These are phyloP conservation scores for Rosa multiflora DNA, from an alignment of 306 rosid species.

Conservation along the genomic window DNA sequence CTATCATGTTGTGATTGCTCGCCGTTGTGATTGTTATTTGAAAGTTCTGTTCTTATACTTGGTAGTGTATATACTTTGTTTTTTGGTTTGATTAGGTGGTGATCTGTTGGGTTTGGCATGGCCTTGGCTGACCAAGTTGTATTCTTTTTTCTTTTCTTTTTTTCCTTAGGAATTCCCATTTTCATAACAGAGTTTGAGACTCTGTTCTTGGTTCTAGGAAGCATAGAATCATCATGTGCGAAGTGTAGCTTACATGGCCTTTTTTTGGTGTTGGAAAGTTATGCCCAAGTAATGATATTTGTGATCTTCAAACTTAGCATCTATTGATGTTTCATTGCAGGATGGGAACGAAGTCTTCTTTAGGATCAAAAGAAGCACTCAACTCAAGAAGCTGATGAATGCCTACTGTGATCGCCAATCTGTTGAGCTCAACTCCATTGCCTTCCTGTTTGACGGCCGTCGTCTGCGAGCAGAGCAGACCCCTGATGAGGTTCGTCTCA, in stretches of 20 bases:
- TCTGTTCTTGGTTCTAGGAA: neutral
- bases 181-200: neutral
- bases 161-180: neutral
- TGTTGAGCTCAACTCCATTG: constrained; percentile 48
- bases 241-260: neutral
- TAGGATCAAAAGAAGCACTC: constrained; percentile 68
- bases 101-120: neutral
- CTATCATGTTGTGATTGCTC: neutral
- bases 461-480: constrained; percentile 68
- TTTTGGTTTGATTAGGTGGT: neutral
- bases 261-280: neutral
- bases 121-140: neutral
- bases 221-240: neutral
- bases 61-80: neutral
- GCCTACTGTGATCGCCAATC: constrained; percentile 76
- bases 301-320: neutral
- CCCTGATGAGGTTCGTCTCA: constrained; percentile 59
- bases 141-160: neutral
- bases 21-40: neutral
- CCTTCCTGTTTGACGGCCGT: constrained; percentile 68
- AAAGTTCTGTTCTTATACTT: neutral
- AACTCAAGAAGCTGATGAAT: constrained; percentile 74
- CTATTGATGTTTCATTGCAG: neutral
- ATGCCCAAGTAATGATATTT: neutral
- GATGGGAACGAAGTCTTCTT: constrained; percentile 58